Base-by-base conservation (phyloP, 2,329 filamentous ascomycete species). In the Neofusicoccum kwambonambiense region DNA sequence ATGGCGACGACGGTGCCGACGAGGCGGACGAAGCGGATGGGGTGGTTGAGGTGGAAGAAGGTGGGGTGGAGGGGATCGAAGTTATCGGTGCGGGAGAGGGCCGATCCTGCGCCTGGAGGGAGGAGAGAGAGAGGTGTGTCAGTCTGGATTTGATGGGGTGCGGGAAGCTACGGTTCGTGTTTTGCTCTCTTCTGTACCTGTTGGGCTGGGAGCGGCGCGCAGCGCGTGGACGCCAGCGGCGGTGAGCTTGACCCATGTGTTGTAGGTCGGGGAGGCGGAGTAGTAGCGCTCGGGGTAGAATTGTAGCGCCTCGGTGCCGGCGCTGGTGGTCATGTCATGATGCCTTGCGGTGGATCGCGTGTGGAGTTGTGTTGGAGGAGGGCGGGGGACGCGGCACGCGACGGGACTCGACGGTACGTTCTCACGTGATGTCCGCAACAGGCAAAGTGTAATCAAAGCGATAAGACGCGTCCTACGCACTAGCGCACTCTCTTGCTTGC, bases 201-300 rank as follows among this genome's bases (percentile, higher is more conserved):
- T 79, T 70, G 84, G 87, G 2, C 79, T 82, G 6, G 71, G 73
- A 49, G 81, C 79, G 61, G 76, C 74, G 27, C 78, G 77, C 39
- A 89, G 75, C 8, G 75, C 75, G 70, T 86, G 85, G 44, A 89
- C 80, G 74, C 87, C 84, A 34, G 78, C 76, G 15, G 80, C 79
- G 0, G 83, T 82, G 68, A 89, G 78, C 72, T 87, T 87, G 74
- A 87, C 87, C 87, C 87, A 89, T 72, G 80, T 73, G 76, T 84
- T 82, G 75, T 83, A 87, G 8, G 87, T 89, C n/a, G 84, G 83
- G 5, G 87, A 88, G 41, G 80, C 80, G 52, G 77, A 75, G 74
- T 86, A 88, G 78, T 85, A 88, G 73, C 83, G 87, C 42, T 83
- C 83, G 15, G 86, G 85, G 68, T 88, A 87, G 67, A 86, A 68